Evolutionary conservation across 2,329 filamentous ascomycete genomes (phyloP).

Genomic region (Magnaporthiopsis incrustans): DNA sequence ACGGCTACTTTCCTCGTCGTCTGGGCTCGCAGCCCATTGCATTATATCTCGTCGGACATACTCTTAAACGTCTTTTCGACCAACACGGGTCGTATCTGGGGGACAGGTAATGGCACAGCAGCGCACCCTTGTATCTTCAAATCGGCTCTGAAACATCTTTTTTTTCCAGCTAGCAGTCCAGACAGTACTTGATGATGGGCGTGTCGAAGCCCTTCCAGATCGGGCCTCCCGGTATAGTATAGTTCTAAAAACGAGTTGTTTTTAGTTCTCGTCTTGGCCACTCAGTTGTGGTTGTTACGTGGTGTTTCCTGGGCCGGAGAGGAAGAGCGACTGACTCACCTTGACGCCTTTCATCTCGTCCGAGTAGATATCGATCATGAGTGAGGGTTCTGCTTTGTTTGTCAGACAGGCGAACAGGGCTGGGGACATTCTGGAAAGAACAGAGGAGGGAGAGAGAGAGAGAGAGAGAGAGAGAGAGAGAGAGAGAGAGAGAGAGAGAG

Average conservation of each 20-base stretch:
- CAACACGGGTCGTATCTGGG: too few species aligned
- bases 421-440: background rate
- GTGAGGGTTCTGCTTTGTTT: conserved; percentile 23
- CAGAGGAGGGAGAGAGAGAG: too few species aligned
- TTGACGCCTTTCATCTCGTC: conserved; percentile 22
- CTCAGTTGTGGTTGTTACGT: background rate
- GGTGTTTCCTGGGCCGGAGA: background rate
- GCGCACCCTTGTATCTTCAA: too few species aligned
- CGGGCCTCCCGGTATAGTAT: conserved; percentile 28
- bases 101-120: too few species aligned
- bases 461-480: too few species aligned
- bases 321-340: conserved; percentile 15
- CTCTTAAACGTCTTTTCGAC: too few species aligned
- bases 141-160: background rate
- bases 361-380: conserved; percentile 29
- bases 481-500: too few species aligned
- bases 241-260: conserved; percentile 22
- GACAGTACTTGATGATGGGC: conserved; percentile 15
- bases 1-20: background rate
- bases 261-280: background rate
- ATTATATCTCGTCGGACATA: background rate
- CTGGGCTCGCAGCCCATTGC: background rate
- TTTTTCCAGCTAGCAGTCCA: conserved; percentile 11
- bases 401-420: background rate
- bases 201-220: conserved; percentile 26